phyloP scores from a whole-genome alignment of 2,329 filamentous ascomycete genomes.

The Remersonia thermophila region DNA sequence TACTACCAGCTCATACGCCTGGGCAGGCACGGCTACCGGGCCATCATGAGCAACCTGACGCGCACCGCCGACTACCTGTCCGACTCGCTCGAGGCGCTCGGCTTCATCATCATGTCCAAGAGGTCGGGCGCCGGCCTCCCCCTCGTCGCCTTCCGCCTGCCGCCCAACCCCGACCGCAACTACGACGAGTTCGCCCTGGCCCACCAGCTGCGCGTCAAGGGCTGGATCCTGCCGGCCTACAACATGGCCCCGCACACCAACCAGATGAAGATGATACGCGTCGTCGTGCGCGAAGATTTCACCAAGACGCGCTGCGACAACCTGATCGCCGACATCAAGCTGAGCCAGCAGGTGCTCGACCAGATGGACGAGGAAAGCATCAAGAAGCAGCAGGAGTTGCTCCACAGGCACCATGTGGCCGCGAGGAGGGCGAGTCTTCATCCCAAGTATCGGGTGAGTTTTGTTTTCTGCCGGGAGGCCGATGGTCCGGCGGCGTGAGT shows the following conservation, averaged over 20 bases:
- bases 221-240: slow-evolving; percentile 92
- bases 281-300: slow-evolving; percentile 91
- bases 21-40: slow-evolving; percentile 80
- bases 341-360: slow-evolving; percentile 59
- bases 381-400: slow-evolving; percentile 54
- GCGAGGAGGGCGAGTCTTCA: slow-evolving; percentile 41
- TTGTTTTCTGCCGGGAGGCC: too few relatives aligned
- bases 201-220: slow-evolving; percentile 72
- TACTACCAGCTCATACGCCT: slow-evolving; percentile 96
- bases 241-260: slow-evolving; percentile 89
- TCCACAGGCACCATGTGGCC: slow-evolving; percentile 42
- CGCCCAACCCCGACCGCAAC: slow-evolving; percentile 42
- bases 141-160: slow-evolving; percentile 77
- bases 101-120: slow-evolving; percentile 83
- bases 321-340: slow-evolving; percentile 65
- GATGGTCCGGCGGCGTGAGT: too few relatives aligned
- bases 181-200: slow-evolving; percentile 71
- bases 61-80: slow-evolving; percentile 80
- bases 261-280: slow-evolving; percentile 76
- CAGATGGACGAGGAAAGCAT: slow-evolving; percentile 62
- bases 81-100: slow-evolving; percentile 56
- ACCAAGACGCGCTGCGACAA: slow-evolving; percentile 68
- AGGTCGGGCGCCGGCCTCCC: slow-evolving; percentile 67
- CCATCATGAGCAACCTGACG: slow-evolving; percentile 91
- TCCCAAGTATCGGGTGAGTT: slow-evolving; percentile 36